Conservation (phyloP, 768 basidiomycete genomes). For the Boletales sp. region DNA sequence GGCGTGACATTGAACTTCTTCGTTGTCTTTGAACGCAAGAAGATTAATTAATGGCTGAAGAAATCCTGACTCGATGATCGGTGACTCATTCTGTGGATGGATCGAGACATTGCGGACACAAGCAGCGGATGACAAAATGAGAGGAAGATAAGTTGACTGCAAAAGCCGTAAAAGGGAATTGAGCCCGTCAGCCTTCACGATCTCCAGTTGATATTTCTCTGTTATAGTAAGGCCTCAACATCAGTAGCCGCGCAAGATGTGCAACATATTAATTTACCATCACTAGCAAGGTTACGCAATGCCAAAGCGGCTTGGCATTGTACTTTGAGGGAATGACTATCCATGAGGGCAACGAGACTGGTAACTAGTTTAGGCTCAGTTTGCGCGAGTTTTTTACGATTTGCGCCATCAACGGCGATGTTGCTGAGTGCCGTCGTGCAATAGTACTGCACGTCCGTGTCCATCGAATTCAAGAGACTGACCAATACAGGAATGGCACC, state of each 20-base stretch:
- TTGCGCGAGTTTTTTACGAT: conserved; percentile 91
- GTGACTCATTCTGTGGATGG: conserved; percentile 97
- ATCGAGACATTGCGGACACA: conserved; percentile 99
- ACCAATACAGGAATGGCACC: conserved; percentile 98
- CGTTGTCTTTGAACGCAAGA: conserved; percentile 97
- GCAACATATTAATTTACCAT: conserved; percentile 51
- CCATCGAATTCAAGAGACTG: conserved; percentile 87
- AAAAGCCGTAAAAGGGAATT: conserved; percentile 89
- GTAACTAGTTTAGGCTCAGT: conserved; percentile 93
- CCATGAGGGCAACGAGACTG: conserved; percentile 94
- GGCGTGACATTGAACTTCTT: conserved; percentile 99
- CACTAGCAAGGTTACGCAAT: conserved; percentile 92
- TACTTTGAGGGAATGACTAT: conserved; percentile 94
- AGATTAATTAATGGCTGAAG: conserved; percentile 93
- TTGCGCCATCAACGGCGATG: conserved; percentile 94
- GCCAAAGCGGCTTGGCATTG: conserved; percentile 98
- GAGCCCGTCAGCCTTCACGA: conserved; percentile 93
- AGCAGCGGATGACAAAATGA: conserved; percentile 96
- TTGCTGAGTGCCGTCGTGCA: conserved; percentile 98
- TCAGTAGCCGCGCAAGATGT: conserved; percentile 16
- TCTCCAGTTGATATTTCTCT: conserved; percentile 99
- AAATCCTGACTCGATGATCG: conserved; percentile 98
- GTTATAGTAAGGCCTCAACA: conserved; percentile 3
- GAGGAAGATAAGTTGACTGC: conserved; percentile 94
- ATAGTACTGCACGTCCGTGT: conserved; percentile 99